Evolutionary conservation across 1,284 basidiomycete species (phyloP).

Genomic region (Rhizoctonia solani): DNA sequence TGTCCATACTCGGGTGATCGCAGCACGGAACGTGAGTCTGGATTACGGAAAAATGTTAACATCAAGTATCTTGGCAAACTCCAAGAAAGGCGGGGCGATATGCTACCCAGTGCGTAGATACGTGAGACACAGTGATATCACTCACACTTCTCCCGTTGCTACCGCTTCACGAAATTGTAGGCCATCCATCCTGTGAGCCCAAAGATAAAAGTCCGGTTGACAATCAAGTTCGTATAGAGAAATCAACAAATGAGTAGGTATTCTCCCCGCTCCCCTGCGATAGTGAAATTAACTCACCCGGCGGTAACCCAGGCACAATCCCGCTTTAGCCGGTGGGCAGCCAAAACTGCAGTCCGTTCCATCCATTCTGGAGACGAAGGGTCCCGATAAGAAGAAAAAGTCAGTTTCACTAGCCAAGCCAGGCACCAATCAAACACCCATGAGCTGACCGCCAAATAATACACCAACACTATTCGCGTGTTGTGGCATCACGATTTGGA

Average conservation of each 20-base stretch:
- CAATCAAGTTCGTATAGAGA: background rate
- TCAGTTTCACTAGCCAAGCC: background rate
- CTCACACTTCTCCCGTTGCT: conserved; percentile 38
- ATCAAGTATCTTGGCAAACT: no score
- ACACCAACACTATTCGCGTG: conserved; percentile 40
- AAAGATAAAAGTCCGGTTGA: background rate
- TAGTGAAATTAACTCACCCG: conserved; percentile 24
- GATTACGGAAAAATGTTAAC: no score
- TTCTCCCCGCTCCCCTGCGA: conserved; percentile 8
- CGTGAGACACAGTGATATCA: background rate
- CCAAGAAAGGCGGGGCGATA: no score
- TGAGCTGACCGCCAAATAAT: conserved; percentile 40
- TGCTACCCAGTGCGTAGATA: no score
- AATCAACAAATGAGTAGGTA: background rate
- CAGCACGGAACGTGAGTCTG: conserved; percentile 39
- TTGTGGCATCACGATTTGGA: conserved; percentile 40
- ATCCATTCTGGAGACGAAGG: conserved; percentile 36
- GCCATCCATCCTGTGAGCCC: conserved; percentile 37
- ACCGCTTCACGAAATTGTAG: conserved; percentile 37
- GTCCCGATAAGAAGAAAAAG: background rate
- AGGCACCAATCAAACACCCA: conserved; percentile 36
- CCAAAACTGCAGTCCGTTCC: conserved; percentile 37
- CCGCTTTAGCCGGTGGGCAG: conserved; percentile 36
- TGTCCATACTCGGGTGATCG: conserved; percentile 35
- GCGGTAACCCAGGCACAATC: conserved; percentile 39